A percentile compares a stretch with the other conserved stretches of the same genome.
These are phyloP conservation scores for Teratosphaeria nubilosa DNA, from an alignment of 2,329 filamentous ascomycete genomes.

Conservation along the genomic window DNA sequence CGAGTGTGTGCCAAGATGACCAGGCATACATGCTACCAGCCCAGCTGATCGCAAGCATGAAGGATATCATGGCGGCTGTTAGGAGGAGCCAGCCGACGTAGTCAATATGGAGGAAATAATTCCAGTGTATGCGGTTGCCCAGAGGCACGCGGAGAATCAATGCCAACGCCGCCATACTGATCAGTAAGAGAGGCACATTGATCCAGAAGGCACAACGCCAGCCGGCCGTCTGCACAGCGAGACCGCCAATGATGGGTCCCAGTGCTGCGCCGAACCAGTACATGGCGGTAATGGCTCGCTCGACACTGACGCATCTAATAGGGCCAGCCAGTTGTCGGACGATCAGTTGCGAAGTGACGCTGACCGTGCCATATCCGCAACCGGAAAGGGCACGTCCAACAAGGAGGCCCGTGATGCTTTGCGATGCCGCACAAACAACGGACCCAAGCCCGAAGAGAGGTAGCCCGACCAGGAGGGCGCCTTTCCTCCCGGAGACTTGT, in stretches of 20 bases:
- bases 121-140: not conserved
- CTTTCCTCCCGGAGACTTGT: slow-evolving; percentile 31
- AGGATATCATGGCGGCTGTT: not conserved
- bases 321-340: not conserved
- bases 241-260: slow-evolving; percentile 15
- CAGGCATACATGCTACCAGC: slow-evolving; percentile 5
- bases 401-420: not conserved
- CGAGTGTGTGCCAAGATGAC: slow-evolving; percentile 3
- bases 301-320: slow-evolving; percentile 2
- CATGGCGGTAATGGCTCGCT: not conserved
- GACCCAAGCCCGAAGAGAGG: slow-evolving; percentile 28
- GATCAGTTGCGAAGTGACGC: not conserved
- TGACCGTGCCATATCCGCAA: not conserved
- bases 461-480: slow-evolving; percentile 28
- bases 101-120: slow-evolving; percentile 34
- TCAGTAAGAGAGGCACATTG: not conserved
- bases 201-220: slow-evolving; percentile 7
- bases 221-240: not conserved
- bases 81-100: slow-evolving; percentile 7
- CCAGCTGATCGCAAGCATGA: slow-evolving; percentile 3
- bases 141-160: not conserved
- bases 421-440: slow-evolving; percentile 28
- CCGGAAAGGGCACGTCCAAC: not conserved
- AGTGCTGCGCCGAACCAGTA: not conserved
- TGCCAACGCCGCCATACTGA: not conserved